Base-by-base conservation (phyloP, 129 eudicot genomes). In the Helianthus tuberosus region DNA sequence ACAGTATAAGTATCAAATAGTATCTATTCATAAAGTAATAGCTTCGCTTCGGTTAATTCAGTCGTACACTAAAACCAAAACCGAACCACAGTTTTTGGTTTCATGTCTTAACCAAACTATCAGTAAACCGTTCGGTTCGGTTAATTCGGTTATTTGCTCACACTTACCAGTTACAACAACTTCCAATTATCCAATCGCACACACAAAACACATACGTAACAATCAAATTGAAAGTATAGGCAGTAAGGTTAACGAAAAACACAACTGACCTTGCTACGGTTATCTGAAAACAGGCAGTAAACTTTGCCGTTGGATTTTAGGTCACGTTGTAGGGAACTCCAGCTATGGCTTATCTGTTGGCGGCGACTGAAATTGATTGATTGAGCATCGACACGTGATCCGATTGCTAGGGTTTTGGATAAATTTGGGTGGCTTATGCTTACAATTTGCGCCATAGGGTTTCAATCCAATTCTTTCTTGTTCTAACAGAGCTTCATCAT, bases 261-360 rank as follows among this genome's bases (percentile, higher is more conserved):
- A 27, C 32, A 27, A 27, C 32, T 27, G 32, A 85, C 95, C 95
- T 88, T 87, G 73, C 72, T 85, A 62, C 85, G 76, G 52, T 84
- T 84, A 65, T 76, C 75, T 0, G 90, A 85, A 83, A 88, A 88
- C 13, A 88, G 82, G 73, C 95, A 88, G 53, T 75, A 60, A 59
- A 83, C 59, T 78, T 81, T 82, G 71, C 78, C 76, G 46, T 71
- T 66, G 79, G 83, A 78, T 44, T 79, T 81, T 49, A 83, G 80
- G 23, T 59, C 25, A 2, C 50, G 82, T 32, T 70, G 81, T 39
- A 83, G 66, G 43, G 79, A 73, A 50, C 69, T 50, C 85, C 85
- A 88, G 77, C 57, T 64, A 25, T 27, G 80, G 59, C 29, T 75
- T 29, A 72, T 57, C 48, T 66, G 47, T 75, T 55, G 73, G 2